Evolutionary conservation across 495 filamentous ascomycete genomes (phyloP), one percentile per base, ranked within the genome.

Genomic region (Penicillium psychrofluorescens): DNA sequence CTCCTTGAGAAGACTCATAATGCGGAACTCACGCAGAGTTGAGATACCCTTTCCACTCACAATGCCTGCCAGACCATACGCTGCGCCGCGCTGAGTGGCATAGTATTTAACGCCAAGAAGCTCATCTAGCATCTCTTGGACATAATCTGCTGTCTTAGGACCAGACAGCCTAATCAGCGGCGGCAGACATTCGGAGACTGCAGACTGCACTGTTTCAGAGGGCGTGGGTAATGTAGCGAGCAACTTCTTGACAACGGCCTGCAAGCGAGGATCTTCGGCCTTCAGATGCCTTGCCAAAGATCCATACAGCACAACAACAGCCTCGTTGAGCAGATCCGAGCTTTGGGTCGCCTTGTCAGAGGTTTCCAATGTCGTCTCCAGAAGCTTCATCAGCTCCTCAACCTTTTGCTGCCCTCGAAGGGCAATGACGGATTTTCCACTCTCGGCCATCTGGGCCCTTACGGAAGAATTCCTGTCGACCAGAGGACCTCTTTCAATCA

Each of bases 131-230:
- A 92, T 74, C 45, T 85, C 75, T 45, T 91, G 79, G 29, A 94
- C 77, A 57, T 96, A 96, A 33, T 81, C 82, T 29, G 80, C 73
- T 1, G 82, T 78, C 49, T 88, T 82, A 31, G 86, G 76, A n/a
- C 76, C 77, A 41, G 83, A 89, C 3, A 87, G 80, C 38, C 83
- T 82, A 38, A 97, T 81, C 6, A 98, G 72, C 0, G 92, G 90
- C 6, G 94, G 92, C 11, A 98, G 71, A 56, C 92, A 98, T 48
- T 88, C 86, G 6, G 92, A 88, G 11, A 96, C 88, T 15, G 92
- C 92, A 55, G 92, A 95, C 61, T 98, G 92, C 4, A 98, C 92
- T 8, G 85, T 85, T 59, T 98, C 92, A 4, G 91, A 96, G n/a
- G 92, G 92, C 8, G 91, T 97, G 54, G 84, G 87, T 27, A 98